Evolutionary conservation across 2,329 filamentous ascomycete genomes (phyloP).

Genomic region (Hypomyces perniciosus): DNA sequence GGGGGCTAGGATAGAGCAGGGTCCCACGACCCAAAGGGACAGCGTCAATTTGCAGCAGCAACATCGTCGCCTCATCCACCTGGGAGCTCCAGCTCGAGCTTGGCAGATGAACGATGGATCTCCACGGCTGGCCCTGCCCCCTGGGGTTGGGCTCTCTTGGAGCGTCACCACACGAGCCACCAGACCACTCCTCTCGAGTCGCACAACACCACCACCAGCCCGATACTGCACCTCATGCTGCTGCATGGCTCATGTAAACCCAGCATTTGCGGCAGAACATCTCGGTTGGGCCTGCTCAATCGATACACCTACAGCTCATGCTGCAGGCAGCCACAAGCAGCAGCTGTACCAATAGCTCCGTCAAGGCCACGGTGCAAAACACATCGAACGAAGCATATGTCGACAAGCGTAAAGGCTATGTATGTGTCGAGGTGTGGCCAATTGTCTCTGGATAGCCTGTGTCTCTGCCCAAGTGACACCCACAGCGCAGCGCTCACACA

Average conservation of each 20-base stretch:
- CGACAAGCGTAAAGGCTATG: not conserved
- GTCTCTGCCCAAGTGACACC: conserved; percentile 6
- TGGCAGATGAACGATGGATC: not conserved
- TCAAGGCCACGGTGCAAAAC: not conserved
- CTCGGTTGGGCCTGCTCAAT: not conserved
- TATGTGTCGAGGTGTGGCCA: too few species aligned
- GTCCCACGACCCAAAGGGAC: not conserved
- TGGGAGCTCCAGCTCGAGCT: not conserved
- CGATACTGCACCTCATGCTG: not conserved
- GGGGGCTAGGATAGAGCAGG: not conserved
- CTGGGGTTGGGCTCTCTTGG: too few species aligned
- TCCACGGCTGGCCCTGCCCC: not conserved
- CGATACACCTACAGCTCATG: too few species aligned
- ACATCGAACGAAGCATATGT: not conserved
- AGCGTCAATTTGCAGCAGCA: not conserved
- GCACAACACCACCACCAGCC: too few species aligned
- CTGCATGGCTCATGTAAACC: not conserved
- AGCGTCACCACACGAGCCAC: too few species aligned
- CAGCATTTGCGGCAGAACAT: not conserved
- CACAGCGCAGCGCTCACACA: not conserved
- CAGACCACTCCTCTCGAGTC: not conserved
- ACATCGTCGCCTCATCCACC: not conserved
- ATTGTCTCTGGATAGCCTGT: not conserved
- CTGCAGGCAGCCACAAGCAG: conserved; percentile 1
- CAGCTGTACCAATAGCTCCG: not conserved